phyloP scores from a whole-genome alignment of 495 filamentous ascomycete species.

The Aspergillus ellipticus region DNA sequence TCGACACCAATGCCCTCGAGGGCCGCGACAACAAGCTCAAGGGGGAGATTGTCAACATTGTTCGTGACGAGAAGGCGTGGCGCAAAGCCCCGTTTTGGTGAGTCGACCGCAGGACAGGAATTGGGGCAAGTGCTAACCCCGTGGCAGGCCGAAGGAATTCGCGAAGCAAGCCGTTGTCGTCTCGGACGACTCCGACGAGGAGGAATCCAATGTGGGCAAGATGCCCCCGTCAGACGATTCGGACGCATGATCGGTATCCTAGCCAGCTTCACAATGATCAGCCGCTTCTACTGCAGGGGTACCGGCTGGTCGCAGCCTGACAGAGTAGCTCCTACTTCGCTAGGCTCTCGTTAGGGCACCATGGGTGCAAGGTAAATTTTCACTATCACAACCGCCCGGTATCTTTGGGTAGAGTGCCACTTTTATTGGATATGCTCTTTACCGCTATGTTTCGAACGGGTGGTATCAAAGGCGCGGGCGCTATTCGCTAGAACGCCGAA shows the following conservation, averaged over 20 bases:
- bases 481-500: slow-evolving; percentile 34
- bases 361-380: not conserved
- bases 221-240: slow-evolving; percentile 73
- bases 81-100: slow-evolving; percentile 88
- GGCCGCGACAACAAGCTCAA: slow-evolving; percentile 73
- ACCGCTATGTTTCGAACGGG: slow-evolving; percentile 7
- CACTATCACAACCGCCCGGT: not conserved
- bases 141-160: slow-evolving; percentile 74
- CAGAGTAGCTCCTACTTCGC: not conserved
- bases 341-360: not conserved
- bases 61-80: slow-evolving; percentile 88
- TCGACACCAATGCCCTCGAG: slow-evolving; percentile 65
- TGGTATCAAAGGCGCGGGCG: slow-evolving; percentile 15
- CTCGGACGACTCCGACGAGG: slow-evolving; percentile 55
- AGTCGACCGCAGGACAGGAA: slow-evolving; percentile 17
- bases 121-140: slow-evolving; percentile 14
- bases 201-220: slow-evolving; percentile 74
- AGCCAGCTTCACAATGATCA: not conserved
- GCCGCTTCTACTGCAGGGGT: not conserved
- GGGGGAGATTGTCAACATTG: slow-evolving; percentile 90
- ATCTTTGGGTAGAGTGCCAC: not conserved
- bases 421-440: slow-evolving; percentile 26
- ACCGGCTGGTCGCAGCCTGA: not conserved
- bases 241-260: slow-evolving; percentile 25
- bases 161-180: slow-evolving; percentile 48